These are phyloP conservation scores for Cicer cuneatum DNA, from an alignment of 306 rosid genomes.

Conservation along the genomic window DNA sequence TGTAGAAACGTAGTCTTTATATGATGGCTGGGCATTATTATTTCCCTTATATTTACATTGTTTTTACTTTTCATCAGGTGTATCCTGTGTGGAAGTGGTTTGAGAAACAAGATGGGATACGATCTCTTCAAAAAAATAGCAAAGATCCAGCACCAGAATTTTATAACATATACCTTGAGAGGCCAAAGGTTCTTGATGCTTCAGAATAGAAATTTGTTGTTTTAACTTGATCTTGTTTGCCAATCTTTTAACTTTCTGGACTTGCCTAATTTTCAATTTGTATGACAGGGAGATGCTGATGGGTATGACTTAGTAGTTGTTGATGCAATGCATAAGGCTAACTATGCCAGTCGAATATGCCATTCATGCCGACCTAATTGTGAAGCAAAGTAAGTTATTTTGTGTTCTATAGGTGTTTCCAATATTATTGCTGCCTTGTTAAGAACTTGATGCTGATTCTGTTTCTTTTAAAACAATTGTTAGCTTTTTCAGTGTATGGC, in stretches of 20 bases:
- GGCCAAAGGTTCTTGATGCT: conserved; percentile 81
- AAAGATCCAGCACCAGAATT: conserved; percentile 98
- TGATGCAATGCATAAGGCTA: conserved; percentile 99
- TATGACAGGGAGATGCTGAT: conserved; percentile 93
- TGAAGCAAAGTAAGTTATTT: conserved; percentile 88
- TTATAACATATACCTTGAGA: conserved; percentile 94
- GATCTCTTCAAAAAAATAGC: conserved; percentile 89
- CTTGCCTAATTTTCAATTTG: conserved; percentile 32
- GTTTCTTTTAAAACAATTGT: not conserved
- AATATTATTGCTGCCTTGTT: conserved; percentile 18
- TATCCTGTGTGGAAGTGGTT: conserved; percentile 99
- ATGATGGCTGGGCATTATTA: conserved; percentile 15
- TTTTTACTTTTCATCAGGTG: conserved; percentile 58
- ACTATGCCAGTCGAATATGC: conserved; percentile 97
- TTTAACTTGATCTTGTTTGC: conserved; percentile 30
- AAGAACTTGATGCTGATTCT: conserved; percentile 21
- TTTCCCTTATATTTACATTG: conserved; percentile 4
- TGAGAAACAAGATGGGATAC: conserved; percentile 99
- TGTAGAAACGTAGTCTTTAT: conserved; percentile 12
- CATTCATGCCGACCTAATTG: conserved; percentile 98
- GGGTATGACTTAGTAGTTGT: conserved; percentile 97
- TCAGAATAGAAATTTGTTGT: conserved; percentile 37
- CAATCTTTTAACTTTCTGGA: conserved; percentile 22
- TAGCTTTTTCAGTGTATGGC: conserved; percentile 26
- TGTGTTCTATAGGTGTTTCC: conserved; percentile 27